A percentile compares a stretch with the other conserved stretches of the same genome.
Evolutionary conservation across 257 asterid genomes (phyloP).

Genomic region (Pogostemon cablin): DNA sequence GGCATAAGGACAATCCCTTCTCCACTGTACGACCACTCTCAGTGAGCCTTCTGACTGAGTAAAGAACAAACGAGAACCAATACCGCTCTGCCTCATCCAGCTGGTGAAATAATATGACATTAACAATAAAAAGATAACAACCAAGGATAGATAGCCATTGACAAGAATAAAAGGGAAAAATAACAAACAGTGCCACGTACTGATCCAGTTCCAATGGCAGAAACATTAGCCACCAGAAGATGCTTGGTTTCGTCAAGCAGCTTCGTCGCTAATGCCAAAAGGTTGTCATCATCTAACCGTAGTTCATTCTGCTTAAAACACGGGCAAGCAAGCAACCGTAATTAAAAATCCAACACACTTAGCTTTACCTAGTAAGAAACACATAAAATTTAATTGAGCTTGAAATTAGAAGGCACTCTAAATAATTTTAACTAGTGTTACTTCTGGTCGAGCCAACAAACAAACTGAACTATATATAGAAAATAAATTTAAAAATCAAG

Average conservation of each 20-base stretch:
- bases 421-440: background rate
- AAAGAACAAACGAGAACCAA: constrained; percentile 83
- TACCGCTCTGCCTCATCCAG: constrained; percentile 86
- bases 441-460: background rate
- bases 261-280: constrained; percentile 56
- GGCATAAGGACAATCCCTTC: constrained; percentile 66
- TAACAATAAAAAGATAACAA: constrained; percentile 16
- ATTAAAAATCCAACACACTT: constrained; percentile 27
- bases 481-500: background rate
- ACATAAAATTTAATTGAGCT: background rate
- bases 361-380: background rate
- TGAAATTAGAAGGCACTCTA: constrained; percentile 4
- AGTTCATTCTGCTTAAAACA: constrained; percentile 59
- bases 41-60: constrained; percentile 63
- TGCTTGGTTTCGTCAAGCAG: constrained; percentile 69
- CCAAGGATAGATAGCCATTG: background rate
- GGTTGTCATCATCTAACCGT: constrained; percentile 48
- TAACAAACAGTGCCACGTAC: constrained; percentile 41
- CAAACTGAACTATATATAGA: background rate
- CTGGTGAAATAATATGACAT: constrained; percentile 43
- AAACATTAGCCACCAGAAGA: constrained; percentile 52
- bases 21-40: constrained; percentile 46
- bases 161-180: background rate
- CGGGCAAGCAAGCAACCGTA: constrained; percentile 6
- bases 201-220: constrained; percentile 70